Conservation (phyloP, 2,329 filamentous ascomycete genomes). For the Neopestalotiopsis sp. region DNA sequence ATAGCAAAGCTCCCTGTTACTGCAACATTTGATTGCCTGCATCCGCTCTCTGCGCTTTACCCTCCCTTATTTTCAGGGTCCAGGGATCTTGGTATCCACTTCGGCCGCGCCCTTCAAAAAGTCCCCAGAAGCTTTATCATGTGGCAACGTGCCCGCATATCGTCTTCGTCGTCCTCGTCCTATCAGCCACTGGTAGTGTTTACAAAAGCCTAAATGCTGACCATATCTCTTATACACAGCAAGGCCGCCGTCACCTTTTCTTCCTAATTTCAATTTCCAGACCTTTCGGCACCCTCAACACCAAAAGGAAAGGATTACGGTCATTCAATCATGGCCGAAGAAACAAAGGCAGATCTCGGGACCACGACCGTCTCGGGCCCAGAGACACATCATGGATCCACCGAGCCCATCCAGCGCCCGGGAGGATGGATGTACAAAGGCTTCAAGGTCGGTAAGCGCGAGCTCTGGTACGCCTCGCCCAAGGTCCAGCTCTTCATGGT, state of each 20-base stretch:
- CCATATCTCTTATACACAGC: background rate
- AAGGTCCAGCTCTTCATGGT: slow-evolving; percentile 75
- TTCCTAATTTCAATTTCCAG: background rate
- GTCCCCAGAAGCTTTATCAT: background rate
- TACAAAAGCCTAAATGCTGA: background rate
- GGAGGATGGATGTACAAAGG: slow-evolving; percentile 72
- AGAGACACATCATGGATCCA: slow-evolving; percentile 21
- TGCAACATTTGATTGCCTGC: background rate
- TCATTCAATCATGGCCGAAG: slow-evolving; percentile 13
- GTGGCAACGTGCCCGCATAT: background rate
- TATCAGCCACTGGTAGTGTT: background rate
- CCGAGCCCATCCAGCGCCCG: slow-evolving; percentile 42
- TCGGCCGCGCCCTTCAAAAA: background rate
- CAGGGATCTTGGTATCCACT: background rate
- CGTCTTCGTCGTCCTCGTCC: background rate
- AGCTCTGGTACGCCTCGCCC: slow-evolving; percentile 76
- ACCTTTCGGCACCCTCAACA: background rate
- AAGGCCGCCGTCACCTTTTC: background rate
- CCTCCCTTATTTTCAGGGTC: background rate
- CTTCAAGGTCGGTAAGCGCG: slow-evolving; percentile 57
- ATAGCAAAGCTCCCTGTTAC: too few relatives aligned
- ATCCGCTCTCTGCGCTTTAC: background rate
- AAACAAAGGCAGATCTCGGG: slow-evolving; percentile 11
- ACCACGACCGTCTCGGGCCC: slow-evolving; percentile 9
- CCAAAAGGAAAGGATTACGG: background rate